Conservation (phyloP, 305 asterid species). For the Striga hermonthica region DNA sequence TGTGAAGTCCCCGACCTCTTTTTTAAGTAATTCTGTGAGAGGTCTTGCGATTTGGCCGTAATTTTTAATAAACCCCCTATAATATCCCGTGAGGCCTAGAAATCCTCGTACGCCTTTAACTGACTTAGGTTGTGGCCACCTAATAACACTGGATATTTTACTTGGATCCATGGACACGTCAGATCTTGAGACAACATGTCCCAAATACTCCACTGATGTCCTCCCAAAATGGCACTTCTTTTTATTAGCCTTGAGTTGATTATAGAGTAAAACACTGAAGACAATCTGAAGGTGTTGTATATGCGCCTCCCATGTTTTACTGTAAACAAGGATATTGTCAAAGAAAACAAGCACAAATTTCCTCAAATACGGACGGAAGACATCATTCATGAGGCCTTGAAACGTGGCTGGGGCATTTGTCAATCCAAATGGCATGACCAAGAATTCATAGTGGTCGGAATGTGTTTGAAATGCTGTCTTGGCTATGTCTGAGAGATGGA, state of each 20-base stretch:
- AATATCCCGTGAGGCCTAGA: background rate
- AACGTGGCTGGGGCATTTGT: background rate
- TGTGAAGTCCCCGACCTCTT: background rate
- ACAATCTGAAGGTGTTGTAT: background rate
- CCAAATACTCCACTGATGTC: background rate
- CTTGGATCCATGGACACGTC: background rate
- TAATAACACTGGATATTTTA: background rate
- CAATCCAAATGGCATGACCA: background rate
- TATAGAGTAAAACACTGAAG: background rate
- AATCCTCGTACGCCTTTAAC: background rate
- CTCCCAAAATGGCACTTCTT: background rate
- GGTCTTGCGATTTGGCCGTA: background rate
- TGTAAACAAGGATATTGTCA: background rate
- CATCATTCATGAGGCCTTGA: background rate
- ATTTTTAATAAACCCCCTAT: background rate
- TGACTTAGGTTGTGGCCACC: background rate
- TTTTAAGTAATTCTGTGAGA: background rate
- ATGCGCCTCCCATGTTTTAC: background rate
- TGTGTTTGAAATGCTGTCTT: background rate
- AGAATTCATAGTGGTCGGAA: background rate
- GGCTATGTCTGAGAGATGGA: background rate
- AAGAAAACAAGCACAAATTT: background rate
- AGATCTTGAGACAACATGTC: background rate
- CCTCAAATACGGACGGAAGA: background rate
- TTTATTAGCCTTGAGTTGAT: background rate